Percentiles rank a stretch among this genome's conserved stretches.
Conservation (phyloP, 371 early-diverging fungal species). For the Ecytonucleospora hepatopenaei region DNA sequence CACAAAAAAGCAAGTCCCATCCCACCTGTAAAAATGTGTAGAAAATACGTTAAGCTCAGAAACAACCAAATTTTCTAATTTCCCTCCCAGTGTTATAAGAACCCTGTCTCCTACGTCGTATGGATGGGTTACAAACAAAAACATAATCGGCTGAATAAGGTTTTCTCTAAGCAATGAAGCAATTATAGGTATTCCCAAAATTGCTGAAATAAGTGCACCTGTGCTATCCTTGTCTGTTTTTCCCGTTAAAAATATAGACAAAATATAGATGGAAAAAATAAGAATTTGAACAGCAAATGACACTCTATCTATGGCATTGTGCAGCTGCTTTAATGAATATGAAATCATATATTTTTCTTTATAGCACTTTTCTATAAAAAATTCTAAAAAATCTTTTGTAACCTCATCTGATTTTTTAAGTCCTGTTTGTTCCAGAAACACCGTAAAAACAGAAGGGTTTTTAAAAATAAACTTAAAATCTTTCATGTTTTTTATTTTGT, state of each 20-base stretch:
- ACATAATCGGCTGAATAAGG: constrained; percentile 53
- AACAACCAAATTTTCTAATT: constrained; percentile 55
- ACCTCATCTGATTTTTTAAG: constrained; percentile 26
- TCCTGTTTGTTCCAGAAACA: constrained; percentile 22
- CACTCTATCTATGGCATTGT: constrained; percentile 47
- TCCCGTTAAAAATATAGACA: constrained; percentile 27
- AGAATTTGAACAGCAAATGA: constrained; percentile 34
- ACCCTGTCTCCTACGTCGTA: constrained; percentile 58
- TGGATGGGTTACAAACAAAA: constrained; percentile 57
- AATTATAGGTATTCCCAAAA: constrained; percentile 55
- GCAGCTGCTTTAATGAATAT: constrained; percentile 53
- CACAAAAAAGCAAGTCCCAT: constrained; percentile 55
- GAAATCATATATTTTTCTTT: constrained; percentile 49
- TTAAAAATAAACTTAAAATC: constrained; percentile 29
- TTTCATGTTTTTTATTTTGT: constrained; percentile 22
- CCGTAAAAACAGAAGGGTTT: constrained; percentile 32
- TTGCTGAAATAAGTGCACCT: constrained; percentile 46
- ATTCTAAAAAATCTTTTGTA: constrained; percentile 25
- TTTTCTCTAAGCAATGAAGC: constrained; percentile 45
- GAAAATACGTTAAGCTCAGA: constrained; percentile 57
- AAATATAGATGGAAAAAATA: constrained; percentile 27
- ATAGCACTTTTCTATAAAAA: constrained; percentile 45
- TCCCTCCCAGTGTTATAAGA: constrained; percentile 45
- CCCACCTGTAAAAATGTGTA: constrained; percentile 56
- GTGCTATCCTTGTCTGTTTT: constrained; percentile 8